Evolutionary conservation across 1,284 basidiomycete genomes (phyloP).

Genomic region (Apiotrichum gracile): DNA sequence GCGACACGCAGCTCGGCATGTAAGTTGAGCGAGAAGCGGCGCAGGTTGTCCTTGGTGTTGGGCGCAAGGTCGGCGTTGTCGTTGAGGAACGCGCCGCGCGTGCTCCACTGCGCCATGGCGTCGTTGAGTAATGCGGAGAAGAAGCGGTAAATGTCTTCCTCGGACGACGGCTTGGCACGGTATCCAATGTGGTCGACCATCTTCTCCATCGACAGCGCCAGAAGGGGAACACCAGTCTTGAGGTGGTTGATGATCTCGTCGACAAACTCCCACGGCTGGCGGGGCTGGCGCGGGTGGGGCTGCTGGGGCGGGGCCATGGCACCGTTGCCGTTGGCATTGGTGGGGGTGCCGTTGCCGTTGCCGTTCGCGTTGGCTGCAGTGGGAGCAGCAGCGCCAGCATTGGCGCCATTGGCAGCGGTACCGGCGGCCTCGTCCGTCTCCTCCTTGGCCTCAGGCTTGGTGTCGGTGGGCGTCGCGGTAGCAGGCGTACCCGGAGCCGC

Average conservation of each 20-base stretch:
- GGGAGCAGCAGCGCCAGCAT: conserved; percentile 21
- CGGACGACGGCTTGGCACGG: conserved; percentile 83
- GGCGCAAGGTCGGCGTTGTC: conserved; percentile 71
- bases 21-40: conserved; percentile 65
- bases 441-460: conserved; percentile 18
- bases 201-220: conserved; percentile 93
- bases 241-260: conserved; percentile 92
- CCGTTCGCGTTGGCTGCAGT: conserved; percentile 30
- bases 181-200: conserved; percentile 93
- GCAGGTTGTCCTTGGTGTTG: conserved; percentile 57
- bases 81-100: conserved; percentile 59
- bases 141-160: conserved; percentile 93
- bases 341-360: conserved; percentile 5
- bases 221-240: conserved; percentile 92
- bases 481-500: conserved; percentile 47
- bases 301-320: conserved; percentile 25
- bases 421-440: conserved; percentile 20
- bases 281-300: conserved; percentile 52
- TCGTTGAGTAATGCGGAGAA: conserved; percentile 74
- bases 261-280: conserved; percentile 82
- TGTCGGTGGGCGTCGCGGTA: conserved; percentile 40
- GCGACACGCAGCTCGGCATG: conserved; percentile 64
- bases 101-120: conserved; percentile 61
- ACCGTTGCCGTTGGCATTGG: conserved; percentile 27
- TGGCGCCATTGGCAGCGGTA: conserved; percentile 3